A percentile compares a stretch with the other conserved stretches of the same genome.
These are phyloP conservation scores for Prinsepia uniflora DNA, from an alignment of 306 rosid species.

Conservation along the genomic window DNA sequence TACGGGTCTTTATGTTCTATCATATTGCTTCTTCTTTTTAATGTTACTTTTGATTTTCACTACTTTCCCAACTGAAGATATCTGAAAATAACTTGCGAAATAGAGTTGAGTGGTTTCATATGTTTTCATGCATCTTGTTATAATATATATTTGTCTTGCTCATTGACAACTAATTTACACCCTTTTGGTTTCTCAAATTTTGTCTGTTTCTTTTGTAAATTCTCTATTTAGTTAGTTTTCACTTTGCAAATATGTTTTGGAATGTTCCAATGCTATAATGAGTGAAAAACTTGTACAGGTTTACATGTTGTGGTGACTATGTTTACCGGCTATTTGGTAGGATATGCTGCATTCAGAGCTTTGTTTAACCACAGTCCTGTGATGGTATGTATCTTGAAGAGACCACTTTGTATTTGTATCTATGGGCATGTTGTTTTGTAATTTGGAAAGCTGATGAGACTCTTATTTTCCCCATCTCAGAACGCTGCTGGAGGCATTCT, in stretches of 20 bases:
- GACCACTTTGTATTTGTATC: not conserved
- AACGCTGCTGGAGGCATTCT: constrained; percentile 90
- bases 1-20: not conserved
- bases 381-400: constrained; percentile 54
- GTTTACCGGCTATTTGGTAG: constrained; percentile 83
- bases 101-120: constrained; percentile 2
- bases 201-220: not conserved
- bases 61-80: not conserved
- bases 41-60: not conserved
- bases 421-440: not conserved
- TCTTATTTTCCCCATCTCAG: constrained; percentile 31
- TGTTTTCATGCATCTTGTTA: not conserved
- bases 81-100: not conserved
- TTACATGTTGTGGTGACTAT: constrained; percentile 70
- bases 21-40: not conserved
- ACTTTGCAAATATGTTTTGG: not conserved
- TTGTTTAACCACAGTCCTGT: constrained; percentile 69
- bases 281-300: constrained; percentile 47
- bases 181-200: not conserved
- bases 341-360: constrained; percentile 78
- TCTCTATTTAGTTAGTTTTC: not conserved
- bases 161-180: not conserved
- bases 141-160: not conserved
- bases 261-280: constrained; percentile 11
- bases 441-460: constrained; percentile 7